Conservation (phyloP, 139 green algal genomes). For the Ulvella scutata region DNA sequence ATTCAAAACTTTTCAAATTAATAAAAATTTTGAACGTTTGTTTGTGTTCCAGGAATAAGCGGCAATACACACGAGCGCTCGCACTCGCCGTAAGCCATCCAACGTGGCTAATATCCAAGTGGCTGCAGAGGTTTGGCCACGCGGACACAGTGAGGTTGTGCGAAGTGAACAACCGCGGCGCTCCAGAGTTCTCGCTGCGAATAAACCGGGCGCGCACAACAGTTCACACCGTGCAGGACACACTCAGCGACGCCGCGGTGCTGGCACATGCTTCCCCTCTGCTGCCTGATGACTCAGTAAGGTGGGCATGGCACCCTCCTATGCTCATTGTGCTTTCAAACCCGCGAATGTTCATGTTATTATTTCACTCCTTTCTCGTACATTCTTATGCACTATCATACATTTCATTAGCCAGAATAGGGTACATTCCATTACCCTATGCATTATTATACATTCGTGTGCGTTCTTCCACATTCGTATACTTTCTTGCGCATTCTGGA, state of each 20-base stretch:
- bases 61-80: slow-evolving; percentile 6
- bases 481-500: no score
- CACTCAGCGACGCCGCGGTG: slow-evolving; percentile 16
- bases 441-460: not conserved
- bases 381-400: not conserved
- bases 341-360: not conserved
- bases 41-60: not conserved
- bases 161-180: slow-evolving; percentile 47
- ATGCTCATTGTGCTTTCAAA: not conserved
- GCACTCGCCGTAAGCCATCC: slow-evolving; percentile 37
- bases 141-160: slow-evolving; percentile 36
- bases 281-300: slow-evolving; percentile 54
- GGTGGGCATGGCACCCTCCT: not conserved
- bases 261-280: slow-evolving; percentile 14
- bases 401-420: not conserved
- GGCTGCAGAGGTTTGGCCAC: slow-evolving; percentile 39
- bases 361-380: not conserved
- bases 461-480: not conserved
- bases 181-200: slow-evolving; percentile 15
- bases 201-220: not conserved
- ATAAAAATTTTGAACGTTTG: no score
- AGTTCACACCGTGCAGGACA: slow-evolving; percentile 7
- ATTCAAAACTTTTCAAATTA: no score
- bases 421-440: not conserved
- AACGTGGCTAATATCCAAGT: slow-evolving; percentile 60